A percentile compares a stretch with the other conserved stretches of the same genome.
phyloP scores from a whole-genome alignment of 805 yeast genomes.

The Komagataella pastoris region DNA sequence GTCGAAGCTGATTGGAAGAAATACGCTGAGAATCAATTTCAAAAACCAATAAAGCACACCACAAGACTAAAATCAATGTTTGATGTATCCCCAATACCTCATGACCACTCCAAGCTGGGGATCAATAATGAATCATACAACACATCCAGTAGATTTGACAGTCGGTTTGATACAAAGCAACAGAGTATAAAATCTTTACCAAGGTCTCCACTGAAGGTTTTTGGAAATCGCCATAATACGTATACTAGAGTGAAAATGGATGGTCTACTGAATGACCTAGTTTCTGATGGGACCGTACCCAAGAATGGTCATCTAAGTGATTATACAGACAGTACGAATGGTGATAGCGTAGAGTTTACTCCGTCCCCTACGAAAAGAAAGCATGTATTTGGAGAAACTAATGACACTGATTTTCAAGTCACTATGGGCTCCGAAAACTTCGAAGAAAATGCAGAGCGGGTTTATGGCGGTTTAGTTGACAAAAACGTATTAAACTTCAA shows the following conservation, averaged over 20 bases:
- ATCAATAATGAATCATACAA: neutral
- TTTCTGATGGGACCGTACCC: neutral
- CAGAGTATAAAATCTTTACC: slow-evolving; percentile 8
- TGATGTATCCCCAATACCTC: neutral
- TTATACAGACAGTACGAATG: neutral
- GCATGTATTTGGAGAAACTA: neutral
- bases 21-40: slow-evolving; percentile 11
- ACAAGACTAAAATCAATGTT: slow-evolving; percentile 1
- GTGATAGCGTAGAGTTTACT: neutral
- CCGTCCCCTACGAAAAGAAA: neutral
- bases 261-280: slow-evolving; percentile 11
- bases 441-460: slow-evolving; percentile 3
- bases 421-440: slow-evolving; percentile 4
- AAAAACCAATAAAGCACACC: slow-evolving; percentile 10
- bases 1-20: slow-evolving; percentile 17
- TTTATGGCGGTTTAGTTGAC: neutral
- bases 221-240: slow-evolving; percentile 16
- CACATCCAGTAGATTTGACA: neutral
- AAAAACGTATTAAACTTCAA: neutral
- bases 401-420: neutral
- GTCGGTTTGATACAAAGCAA: slow-evolving; percentile 7
- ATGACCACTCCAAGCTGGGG: neutral
- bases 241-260: slow-evolving; percentile 15
- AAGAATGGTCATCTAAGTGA: neutral
- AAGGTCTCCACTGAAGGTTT: slow-evolving; percentile 17